These are phyloP conservation scores for Oryza australiensis DNA, from an alignment of 176 grass and related monocot genomes.

Conservation along the genomic window DNA sequence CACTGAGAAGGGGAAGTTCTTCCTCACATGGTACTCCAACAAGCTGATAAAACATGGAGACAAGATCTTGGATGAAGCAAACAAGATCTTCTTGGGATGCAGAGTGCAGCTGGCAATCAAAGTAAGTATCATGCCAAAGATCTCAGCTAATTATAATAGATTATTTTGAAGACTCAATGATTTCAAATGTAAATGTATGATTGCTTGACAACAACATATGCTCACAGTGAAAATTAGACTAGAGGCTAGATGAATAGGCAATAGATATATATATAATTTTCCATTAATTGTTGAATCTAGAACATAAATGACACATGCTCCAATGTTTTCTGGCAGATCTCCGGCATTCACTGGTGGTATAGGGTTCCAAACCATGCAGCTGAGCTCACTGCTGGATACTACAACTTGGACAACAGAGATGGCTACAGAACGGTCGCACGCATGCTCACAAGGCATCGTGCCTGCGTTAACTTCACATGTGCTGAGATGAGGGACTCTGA, in stretches of 20 bases:
- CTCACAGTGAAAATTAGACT: not conserved
- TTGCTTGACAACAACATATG: not conserved
- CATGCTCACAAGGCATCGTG: constrained; percentile 71
- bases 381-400: constrained; percentile 84
- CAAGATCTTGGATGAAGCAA: constrained; percentile 75
- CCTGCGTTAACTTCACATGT: constrained; percentile 86
- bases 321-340: constrained; percentile 43
- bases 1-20: constrained; percentile 69
- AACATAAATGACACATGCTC: constrained; percentile 24
- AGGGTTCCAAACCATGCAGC: constrained; percentile 76
- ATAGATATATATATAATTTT: not conserved
- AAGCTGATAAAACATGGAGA: constrained; percentile 81
- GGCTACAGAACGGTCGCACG: constrained; percentile 80
- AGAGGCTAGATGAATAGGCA: not conserved
- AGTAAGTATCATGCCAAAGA: constrained; percentile 49
- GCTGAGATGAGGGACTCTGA: constrained; percentile 79
- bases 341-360: constrained; percentile 96
- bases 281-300: not conserved
- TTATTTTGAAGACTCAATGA: not conserved
- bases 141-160: not conserved
- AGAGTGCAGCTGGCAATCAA: constrained; percentile 74
- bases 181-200: not conserved
- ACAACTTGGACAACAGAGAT: constrained; percentile 73
- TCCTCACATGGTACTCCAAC: constrained; percentile 94
- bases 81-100: constrained; percentile 71